A percentile compares a stretch with the other conserved stretches of the same genome.
Evolutionary conservation across 306 rosid genomes (phyloP).

Genomic region (Lupinus albus): DNA sequence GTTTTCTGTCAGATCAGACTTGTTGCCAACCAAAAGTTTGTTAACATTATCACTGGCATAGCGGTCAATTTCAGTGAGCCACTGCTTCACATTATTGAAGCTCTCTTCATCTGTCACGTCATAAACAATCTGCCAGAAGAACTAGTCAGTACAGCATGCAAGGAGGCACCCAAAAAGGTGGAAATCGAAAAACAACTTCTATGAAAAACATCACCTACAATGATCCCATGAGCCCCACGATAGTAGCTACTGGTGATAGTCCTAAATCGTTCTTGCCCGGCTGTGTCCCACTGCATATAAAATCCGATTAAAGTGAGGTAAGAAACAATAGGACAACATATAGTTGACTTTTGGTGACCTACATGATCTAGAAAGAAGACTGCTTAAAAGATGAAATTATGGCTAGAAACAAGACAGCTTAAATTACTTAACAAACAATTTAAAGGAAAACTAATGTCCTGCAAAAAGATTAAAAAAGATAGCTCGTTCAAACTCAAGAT

Average conservation of each 20-base stretch:
- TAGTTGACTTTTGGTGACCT: slow-evolving; percentile 2
- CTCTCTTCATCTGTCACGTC: slow-evolving; percentile 60
- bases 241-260: slow-evolving; percentile 62
- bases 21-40: slow-evolving; percentile 63
- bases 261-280: slow-evolving; percentile 60
- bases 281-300: slow-evolving; percentile 54
- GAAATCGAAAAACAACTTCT: slow-evolving; percentile 18
- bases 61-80: slow-evolving; percentile 61
- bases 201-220: slow-evolving; percentile 47
- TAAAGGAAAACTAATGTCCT: slow-evolving; percentile 2
- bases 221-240: slow-evolving; percentile 62
- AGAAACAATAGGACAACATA: slow-evolving; percentile 26
- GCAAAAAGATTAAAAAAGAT: not conserved
- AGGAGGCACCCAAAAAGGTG: not conserved
- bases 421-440: not conserved
- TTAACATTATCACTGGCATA: slow-evolving; percentile 58
- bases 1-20: slow-evolving; percentile 49
- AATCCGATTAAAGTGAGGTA: slow-evolving; percentile 33
- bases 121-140: slow-evolving; percentile 56
- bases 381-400: slow-evolving; percentile 5
- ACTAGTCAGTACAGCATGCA: slow-evolving; percentile 26
- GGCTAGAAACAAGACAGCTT: not conserved
- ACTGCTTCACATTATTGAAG: slow-evolving; percentile 58
- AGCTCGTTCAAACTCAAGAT: not conserved
- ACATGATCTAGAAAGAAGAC: slow-evolving; percentile 19